Conservation (phyloP, 78 protist genomes). For the Dictyostelium brefeldianum region DNA sequence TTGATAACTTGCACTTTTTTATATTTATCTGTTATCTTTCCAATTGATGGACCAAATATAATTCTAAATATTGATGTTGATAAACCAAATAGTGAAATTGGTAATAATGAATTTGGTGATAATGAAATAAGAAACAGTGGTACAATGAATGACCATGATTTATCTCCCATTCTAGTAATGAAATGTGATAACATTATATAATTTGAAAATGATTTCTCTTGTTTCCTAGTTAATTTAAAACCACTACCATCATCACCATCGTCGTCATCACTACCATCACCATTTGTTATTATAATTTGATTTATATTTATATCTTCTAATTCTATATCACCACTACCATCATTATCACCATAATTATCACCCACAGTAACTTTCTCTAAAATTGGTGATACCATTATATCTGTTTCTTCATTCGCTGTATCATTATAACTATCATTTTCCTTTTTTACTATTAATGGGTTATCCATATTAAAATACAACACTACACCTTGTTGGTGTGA, state of each 20-base stretch:
- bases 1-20: slow-evolving; percentile 39
- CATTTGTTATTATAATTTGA: neutral
- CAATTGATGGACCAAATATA: slow-evolving; percentile 19
- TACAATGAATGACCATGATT: slow-evolving; percentile 47
- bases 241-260: neutral
- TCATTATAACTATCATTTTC: neutral
- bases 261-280: neutral
- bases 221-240: neutral
- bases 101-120: slow-evolving; percentile 54
- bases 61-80: slow-evolving; percentile 18
- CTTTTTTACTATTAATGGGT: neutral
- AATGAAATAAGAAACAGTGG: slow-evolving; percentile 34
- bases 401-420: too few relatives aligned
- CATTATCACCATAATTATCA: neutral
- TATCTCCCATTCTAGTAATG: slow-evolving; percentile 73
- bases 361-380: neutral
- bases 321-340: neutral
- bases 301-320: neutral
- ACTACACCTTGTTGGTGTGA: too few relatives aligned
- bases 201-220: neutral
- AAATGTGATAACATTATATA: slow-evolving; percentile 51
- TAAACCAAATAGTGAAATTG: slow-evolving; percentile 52
- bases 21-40: slow-evolving; percentile 37
- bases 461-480: neutral
- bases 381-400: too few relatives aligned